phyloP scores from a whole-genome alignment of 495 filamentous ascomycete species.

The Daldinia vernicosa region DNA sequence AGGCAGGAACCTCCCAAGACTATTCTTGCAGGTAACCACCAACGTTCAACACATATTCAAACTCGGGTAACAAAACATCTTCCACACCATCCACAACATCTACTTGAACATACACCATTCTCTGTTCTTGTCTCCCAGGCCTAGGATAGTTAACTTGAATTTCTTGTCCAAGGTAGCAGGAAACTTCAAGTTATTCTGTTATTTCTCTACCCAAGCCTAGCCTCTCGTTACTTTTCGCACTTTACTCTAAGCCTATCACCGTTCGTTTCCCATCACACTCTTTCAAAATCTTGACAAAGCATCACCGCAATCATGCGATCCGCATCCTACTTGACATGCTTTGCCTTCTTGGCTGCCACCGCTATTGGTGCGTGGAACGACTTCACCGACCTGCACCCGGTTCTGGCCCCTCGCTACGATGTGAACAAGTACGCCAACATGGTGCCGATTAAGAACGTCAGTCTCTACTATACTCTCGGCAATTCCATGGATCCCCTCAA shows the following conservation, averaged over 20 bases:
- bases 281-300: not conserved
- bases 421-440: constrained; percentile 33
- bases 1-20: constrained; percentile 2
- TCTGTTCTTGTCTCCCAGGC: not conserved
- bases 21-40: not conserved
- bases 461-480: constrained; percentile 41
- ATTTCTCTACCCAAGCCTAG: not conserved
- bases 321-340: constrained; percentile 9
- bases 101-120: not conserved
- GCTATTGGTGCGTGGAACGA: constrained; percentile 25
- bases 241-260: not conserved
- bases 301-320: constrained; percentile 15
- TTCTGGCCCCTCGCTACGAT: constrained; percentile 36
- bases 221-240: not conserved
- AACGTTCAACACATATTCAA: not conserved
- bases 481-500: constrained; percentile 14
- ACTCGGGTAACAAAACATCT: not conserved
- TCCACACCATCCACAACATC: not conserved
- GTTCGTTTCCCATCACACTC: not conserved
- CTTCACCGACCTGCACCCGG: constrained; percentile 36
- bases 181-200: not conserved
- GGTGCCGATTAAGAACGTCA: constrained; percentile 36
- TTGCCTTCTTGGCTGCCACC: constrained; percentile 4
- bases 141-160: not conserved
- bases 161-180: not conserved